Percentiles rank a stretch among this genome's conserved stretches.
These are phyloP conservation scores for Botrytis porri DNA, from an alignment of 2,329 filamentous ascomycete genomes.

Conservation along the genomic window DNA sequence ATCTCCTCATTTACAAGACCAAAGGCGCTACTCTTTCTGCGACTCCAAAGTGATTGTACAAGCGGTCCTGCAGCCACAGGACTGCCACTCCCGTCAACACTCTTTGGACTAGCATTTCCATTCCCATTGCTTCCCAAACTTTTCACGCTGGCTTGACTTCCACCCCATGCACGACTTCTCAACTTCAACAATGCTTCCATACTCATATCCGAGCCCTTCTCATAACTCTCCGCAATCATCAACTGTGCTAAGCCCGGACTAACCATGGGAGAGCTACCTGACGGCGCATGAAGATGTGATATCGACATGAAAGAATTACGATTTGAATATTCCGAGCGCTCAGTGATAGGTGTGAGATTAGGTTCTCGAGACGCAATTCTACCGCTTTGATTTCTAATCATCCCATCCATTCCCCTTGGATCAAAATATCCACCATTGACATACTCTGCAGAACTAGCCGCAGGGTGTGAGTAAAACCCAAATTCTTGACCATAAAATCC, in stretches of 20 bases:
- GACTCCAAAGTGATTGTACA: neutral
- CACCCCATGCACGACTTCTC: constrained; percentile 74
- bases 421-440: constrained; percentile 88
- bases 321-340: constrained; percentile 93
- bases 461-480: constrained; percentile 78
- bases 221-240: constrained; percentile 53
- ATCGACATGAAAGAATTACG: constrained; percentile 75
- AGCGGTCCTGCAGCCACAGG: constrained; percentile 25
- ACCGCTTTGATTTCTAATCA: constrained; percentile 66
- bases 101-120: constrained; percentile 37
- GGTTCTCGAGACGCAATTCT: constrained; percentile 76
- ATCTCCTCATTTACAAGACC: constrained; percentile 20
- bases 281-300: constrained; percentile 41
- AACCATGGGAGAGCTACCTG: constrained; percentile 44
- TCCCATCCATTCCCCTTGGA: constrained; percentile 61
- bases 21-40: constrained; percentile 14
- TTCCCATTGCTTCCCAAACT: constrained; percentile 47
- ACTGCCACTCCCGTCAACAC: constrained; percentile 30
- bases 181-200: constrained; percentile 67
- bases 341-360: constrained; percentile 92
- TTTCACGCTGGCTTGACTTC: constrained; percentile 70
- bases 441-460: constrained; percentile 47
- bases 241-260: constrained; percentile 77
- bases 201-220: constrained; percentile 60
- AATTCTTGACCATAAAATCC: constrained; percentile 97